Conservation (phyloP, 495 filamentous ascomycete genomes). For the Aspergillus olivimuriae region DNA sequence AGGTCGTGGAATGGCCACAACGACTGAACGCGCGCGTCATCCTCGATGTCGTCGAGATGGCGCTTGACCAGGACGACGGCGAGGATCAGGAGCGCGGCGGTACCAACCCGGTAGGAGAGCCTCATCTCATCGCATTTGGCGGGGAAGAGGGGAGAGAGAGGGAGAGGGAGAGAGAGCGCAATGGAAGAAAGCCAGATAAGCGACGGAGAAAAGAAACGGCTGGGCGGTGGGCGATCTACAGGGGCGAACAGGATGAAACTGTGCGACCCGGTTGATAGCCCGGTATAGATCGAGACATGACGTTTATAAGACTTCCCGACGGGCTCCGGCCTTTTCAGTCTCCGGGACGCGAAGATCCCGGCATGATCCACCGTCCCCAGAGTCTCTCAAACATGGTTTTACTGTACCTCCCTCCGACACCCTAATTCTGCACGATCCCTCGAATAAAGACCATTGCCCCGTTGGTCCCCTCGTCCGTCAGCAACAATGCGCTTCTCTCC, state of each 20-base stretch:
- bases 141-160: slow-evolving; percentile 4
- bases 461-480: background rate
- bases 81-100: slow-evolving; percentile 29
- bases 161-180: slow-evolving; percentile 1
- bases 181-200: background rate
- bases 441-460: background rate
- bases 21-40: slow-evolving; percentile 16
- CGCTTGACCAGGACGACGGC: slow-evolving; percentile 30
- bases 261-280: no score
- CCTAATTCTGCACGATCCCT: background rate
- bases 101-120: slow-evolving; percentile 33
- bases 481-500: no score
- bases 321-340: background rate
- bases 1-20: slow-evolving; percentile 29
- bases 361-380: no score
- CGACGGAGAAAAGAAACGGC: no score
- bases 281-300: no score
- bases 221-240: slow-evolving; percentile 3
- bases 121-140: slow-evolving; percentile 37
- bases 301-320: background rate
- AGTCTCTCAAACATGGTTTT: slow-evolving; percentile 5
- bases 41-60: slow-evolving; percentile 22
- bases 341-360: slow-evolving; percentile 4
- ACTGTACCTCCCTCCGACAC: slow-evolving; percentile 8
- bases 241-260: slow-evolving; percentile 2